Evolutionary conservation across 805 yeast genomes (phyloP).

Genomic region (Starmerella apis): DNA sequence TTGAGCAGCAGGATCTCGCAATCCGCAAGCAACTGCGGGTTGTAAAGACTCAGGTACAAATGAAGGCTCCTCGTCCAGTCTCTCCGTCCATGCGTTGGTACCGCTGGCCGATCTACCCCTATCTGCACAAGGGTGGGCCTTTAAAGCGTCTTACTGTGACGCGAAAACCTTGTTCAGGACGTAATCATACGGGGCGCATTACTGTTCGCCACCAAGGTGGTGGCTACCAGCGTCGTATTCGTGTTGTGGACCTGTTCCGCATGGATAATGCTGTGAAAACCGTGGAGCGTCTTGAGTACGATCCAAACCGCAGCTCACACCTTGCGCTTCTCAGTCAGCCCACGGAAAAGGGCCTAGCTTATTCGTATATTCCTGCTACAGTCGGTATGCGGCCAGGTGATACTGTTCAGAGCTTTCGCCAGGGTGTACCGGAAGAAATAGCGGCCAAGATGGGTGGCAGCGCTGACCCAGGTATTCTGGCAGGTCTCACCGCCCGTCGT

Average conservation of each 20-base stretch:
- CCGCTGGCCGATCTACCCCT: slow-evolving; percentile 75
- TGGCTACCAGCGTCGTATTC: slow-evolving; percentile 80
- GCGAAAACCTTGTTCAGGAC: slow-evolving; percentile 67
- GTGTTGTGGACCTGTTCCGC: slow-evolving; percentile 71
- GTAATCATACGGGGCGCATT: slow-evolving; percentile 79
- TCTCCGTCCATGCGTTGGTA: slow-evolving; percentile 87
- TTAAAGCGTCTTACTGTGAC: slow-evolving; percentile 62
- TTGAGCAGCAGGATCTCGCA: slow-evolving; percentile 69
- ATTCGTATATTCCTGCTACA: slow-evolving; percentile 77
- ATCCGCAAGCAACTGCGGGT: slow-evolving; percentile 63
- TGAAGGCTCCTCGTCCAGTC: slow-evolving; percentile 67
- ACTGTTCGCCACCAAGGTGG: slow-evolving; percentile 96
- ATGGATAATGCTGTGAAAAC: slow-evolving; percentile 56
- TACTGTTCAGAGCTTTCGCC: slow-evolving; percentile 73
- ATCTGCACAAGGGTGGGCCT: slow-evolving; percentile 80
- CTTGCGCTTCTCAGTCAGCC: slow-evolving; percentile 60
- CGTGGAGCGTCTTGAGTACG: slow-evolving; percentile 85
- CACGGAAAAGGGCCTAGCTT: slow-evolving; percentile 32
- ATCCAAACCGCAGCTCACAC: slow-evolving; percentile 89
- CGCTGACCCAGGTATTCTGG: slow-evolving; percentile 81
- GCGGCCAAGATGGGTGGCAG: slow-evolving; percentile 80
- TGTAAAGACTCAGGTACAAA: slow-evolving; percentile 55
- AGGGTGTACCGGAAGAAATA: slow-evolving; percentile 71
- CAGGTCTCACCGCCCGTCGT: slow-evolving; percentile 75
- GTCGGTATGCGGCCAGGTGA: slow-evolving; percentile 93